Evolutionary conservation across 164 flowering plant genomes (phyloP), one percentile per base, ranked within the genome.

Genomic region (Nymphaea colorata): DNA sequence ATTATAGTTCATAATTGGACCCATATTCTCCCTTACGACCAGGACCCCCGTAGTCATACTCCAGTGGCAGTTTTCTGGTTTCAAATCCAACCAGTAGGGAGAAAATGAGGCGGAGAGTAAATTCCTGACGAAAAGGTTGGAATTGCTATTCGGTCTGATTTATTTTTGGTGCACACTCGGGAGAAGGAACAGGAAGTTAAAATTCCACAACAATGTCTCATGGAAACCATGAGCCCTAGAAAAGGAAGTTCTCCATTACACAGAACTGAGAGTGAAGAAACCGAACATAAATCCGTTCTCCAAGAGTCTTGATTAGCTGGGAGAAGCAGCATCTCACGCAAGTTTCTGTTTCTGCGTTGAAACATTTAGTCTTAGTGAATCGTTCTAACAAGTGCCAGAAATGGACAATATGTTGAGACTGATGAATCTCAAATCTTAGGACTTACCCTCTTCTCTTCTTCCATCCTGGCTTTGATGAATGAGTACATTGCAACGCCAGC

Each of bases 401-500:
- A 2, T 47, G 12, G 55, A 4, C 11, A 47, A 4, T 47, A 47
- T 2, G 11, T 2, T 47, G 55, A 12, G 5, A 47, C 5, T 47
- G 55, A 47, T 47, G 55, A 47, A 4, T 12, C 12, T 47, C 11
- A 47, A 47, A 12, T 4, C 55, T 61, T 61, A 61, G 43, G 6
- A 75, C 93, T 80, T 53, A 93, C 98, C 61, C 84, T 84, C 80
- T 91, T 93, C 82, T 93, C 91, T 76, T 93, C 96, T 79, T 93
- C 98, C 67, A 90, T 78, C 79, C 81, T 82, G 77, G 97, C 97
- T 82, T 93, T 93, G 74, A 91, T 84, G 86, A 74, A 78, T 4
- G 97, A 93, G 77, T 93, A 93, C 6, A 81, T 67, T 51, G 98
- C 97, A 4, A 93, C 98, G 62, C 98, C 97, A 51, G 89, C 91